These are phyloP conservation scores for Malassezia brasiliensis DNA, from an alignment of 1,284 basidiomycete species.

Conservation along the genomic window DNA sequence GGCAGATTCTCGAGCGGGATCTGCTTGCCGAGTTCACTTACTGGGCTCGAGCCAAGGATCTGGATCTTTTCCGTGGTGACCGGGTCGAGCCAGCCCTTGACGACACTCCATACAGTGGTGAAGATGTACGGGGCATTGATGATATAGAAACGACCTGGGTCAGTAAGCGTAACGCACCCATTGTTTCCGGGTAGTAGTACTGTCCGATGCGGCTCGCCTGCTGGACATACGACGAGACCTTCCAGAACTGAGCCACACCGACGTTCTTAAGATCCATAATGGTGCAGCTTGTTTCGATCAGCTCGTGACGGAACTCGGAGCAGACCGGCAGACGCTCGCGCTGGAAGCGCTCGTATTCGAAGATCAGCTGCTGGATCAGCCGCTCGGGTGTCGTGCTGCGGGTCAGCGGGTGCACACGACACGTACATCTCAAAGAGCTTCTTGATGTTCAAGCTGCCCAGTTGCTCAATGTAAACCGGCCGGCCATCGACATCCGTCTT, in stretches of 20 bases:
- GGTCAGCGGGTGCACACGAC: neutral
- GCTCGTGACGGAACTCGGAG: constrained; percentile 62
- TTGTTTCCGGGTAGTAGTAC: constrained; percentile 65
- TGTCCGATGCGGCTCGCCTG: constrained; percentile 73
- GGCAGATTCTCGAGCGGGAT: constrained; percentile 77
- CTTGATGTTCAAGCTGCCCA: constrained; percentile 78
- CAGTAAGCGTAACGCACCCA: constrained; percentile 55
- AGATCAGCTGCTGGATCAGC: constrained; percentile 76
- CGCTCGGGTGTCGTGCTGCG: constrained; percentile 74
- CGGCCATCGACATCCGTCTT: constrained; percentile 93
- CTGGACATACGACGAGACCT: constrained; percentile 77
- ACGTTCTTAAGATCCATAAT: constrained; percentile 86
- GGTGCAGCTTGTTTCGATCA: constrained; percentile 95
- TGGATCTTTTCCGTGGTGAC: constrained; percentile 72
- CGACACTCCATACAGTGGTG: constrained; percentile 73
- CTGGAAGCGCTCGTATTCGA: constrained; percentile 87
- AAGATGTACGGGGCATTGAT: constrained; percentile 74
- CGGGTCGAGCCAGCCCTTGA: constrained; percentile 90
- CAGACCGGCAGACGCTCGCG: constrained; percentile 64
- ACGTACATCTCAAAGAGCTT: constrained; percentile 52
- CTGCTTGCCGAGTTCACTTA: constrained; percentile 35
- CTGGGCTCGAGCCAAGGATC: constrained; percentile 37
- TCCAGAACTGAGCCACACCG: constrained; percentile 72
- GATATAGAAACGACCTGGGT: constrained; percentile 67
- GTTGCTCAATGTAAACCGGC: constrained; percentile 86